These are phyloP conservation scores for Syncephalastrum monosporum DNA, from an alignment of 371 early-diverging fungal genomes.

Conservation along the genomic window DNA sequence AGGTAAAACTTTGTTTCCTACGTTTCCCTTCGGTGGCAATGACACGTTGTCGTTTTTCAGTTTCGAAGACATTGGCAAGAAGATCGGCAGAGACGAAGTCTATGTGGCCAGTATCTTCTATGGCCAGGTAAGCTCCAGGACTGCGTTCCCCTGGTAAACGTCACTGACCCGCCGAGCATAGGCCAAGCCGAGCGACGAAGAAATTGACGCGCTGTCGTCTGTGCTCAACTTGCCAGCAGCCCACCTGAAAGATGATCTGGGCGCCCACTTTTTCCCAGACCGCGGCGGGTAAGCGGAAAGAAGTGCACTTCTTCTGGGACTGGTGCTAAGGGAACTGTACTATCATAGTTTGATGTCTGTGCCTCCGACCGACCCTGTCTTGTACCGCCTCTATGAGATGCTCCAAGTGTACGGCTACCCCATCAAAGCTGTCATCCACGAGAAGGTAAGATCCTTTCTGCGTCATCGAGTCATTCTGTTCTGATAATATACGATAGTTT, in stretches of 20 bases:
- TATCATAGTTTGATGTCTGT: constrained; percentile 35
- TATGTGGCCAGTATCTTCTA: constrained; percentile 74
- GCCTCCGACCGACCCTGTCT: constrained; percentile 54
- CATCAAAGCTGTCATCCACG: constrained; percentile 52
- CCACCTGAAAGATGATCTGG: constrained; percentile 55
- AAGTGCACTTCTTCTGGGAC: neutral
- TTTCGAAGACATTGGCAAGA: constrained; percentile 59
- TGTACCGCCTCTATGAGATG: constrained; percentile 59
- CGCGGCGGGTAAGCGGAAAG: constrained; percentile 45
- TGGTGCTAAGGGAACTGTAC: neutral
- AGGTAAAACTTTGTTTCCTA: constrained; percentile 20
- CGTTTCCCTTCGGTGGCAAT: neutral
- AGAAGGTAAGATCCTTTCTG: constrained; percentile 39
- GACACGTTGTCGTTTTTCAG: constrained; percentile 18
- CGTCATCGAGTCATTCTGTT: neutral
- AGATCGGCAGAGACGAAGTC: constrained; percentile 60
- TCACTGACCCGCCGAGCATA: constrained; percentile 7
- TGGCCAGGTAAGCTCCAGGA: constrained; percentile 49
- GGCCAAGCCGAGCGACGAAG: constrained; percentile 53
- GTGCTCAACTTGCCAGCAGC: constrained; percentile 55
- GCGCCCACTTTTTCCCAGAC: constrained; percentile 51
- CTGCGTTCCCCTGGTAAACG: neutral
- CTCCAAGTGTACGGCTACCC: constrained; percentile 57
- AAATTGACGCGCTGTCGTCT: constrained; percentile 47
- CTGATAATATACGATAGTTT: constrained; percentile 12